A percentile compares a stretch with the other conserved stretches of the same genome.
These are phyloP conservation scores for Verticillium nonalfalfae DNA, from an alignment of 2,329 filamentous ascomycete genomes.

Conservation along the genomic window DNA sequence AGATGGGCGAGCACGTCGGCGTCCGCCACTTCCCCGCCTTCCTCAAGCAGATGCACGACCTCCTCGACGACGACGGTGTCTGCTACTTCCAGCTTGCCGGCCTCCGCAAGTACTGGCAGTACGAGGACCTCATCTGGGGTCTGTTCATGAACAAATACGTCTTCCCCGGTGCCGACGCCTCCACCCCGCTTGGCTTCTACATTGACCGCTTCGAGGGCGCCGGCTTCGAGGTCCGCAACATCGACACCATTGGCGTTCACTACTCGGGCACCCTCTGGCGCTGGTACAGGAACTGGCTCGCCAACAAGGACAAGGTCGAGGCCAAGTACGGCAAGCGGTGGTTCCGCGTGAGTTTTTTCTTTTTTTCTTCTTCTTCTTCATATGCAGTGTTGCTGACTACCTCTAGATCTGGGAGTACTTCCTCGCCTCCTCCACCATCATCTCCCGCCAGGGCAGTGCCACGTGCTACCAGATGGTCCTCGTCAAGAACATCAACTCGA, in stretches of 20 bases:
- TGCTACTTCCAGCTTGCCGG: conserved; percentile 87
- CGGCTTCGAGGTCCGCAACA: conserved; percentile 55
- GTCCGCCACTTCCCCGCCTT: conserved; percentile 72
- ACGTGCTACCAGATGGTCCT: conserved; percentile 75
- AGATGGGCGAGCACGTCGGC: conserved; percentile 91
- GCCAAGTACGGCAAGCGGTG: conserved; percentile 82
- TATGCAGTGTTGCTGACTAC: conserved; percentile 45
- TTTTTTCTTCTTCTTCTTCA: background rate
- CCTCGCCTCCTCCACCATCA: conserved; percentile 71
- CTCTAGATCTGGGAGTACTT: conserved; percentile 89
- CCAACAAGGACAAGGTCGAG: conserved; percentile 76
- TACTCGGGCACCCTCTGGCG: conserved; percentile 85
- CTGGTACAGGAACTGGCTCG: conserved; percentile 91
- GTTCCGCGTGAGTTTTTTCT: conserved; percentile 61
- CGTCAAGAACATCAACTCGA: conserved; percentile 80
- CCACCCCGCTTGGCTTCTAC: background rate
- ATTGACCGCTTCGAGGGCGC: conserved; percentile 49
- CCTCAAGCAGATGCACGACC: conserved; percentile 71
- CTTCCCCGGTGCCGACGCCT: background rate
- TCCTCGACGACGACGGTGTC: conserved; percentile 81
- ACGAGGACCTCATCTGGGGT: conserved; percentile 86
- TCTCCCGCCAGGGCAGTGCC: conserved; percentile 67
- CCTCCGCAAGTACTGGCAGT: conserved; percentile 81
- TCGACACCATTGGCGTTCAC: conserved; percentile 83
- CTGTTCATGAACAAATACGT: conserved; percentile 91